Evolutionary conservation across 192 early-diverging fungal genomes (phyloP).

Genomic region (Podila minutissima): DNA sequence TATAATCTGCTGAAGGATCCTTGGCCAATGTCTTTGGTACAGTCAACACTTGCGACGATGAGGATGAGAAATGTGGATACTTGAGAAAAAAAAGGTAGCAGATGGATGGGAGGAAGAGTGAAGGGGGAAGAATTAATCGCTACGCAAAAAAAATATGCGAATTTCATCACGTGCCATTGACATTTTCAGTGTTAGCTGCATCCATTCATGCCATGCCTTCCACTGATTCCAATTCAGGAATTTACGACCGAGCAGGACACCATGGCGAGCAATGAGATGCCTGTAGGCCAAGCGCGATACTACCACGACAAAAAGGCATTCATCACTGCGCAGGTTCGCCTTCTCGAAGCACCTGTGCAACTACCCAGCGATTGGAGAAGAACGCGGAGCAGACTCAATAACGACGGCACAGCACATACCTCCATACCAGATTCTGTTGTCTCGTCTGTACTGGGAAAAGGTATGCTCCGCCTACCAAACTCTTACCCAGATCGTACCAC

Average conservation of each 20-base stretch:
- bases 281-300: constrained; percentile 30
- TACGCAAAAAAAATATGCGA: not conserved
- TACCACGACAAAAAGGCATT: constrained; percentile 51
- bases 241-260: not conserved
- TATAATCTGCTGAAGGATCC: too few relatives aligned
- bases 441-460: constrained; percentile 16
- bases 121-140: too few relatives aligned
- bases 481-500: too few relatives aligned
- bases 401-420: constrained; percentile 1
- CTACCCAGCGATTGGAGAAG: constrained; percentile 20
- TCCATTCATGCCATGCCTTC: not conserved
- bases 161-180: not conserved
- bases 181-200: too few relatives aligned
- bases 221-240: not conserved
- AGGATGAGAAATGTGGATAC: not conserved
- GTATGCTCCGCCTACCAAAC: constrained; percentile 3
- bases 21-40: too few relatives aligned
- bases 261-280: constrained; percentile 3
- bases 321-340: constrained; percentile 27
- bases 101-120: too few relatives aligned
- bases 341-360: constrained; percentile 21
- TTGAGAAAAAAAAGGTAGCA: not conserved
- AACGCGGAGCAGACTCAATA: constrained; percentile 14
- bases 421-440: constrained; percentile 25
- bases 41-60: not conserved